phyloP scores from a whole-genome alignment of 306 rosid genomes.

The Lathyrus oleraceus region DNA sequence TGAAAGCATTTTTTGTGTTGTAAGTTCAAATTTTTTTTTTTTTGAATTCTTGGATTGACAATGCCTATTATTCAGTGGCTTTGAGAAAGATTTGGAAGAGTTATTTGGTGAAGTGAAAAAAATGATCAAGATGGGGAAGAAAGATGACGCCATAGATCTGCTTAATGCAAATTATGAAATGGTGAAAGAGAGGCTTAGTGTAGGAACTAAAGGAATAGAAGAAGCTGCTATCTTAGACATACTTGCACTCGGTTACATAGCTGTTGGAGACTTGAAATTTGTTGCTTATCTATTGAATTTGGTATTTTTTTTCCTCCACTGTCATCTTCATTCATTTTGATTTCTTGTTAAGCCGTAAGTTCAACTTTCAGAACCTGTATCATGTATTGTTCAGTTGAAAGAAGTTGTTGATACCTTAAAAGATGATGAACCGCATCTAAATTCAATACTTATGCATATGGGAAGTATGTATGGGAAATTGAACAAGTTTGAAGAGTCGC shows the following conservation, averaged over 20 bases:
- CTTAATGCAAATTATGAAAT: constrained; percentile 81
- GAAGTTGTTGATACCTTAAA: constrained; percentile 66
- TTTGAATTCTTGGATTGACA: constrained; percentile 29
- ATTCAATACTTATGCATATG: constrained; percentile 88
- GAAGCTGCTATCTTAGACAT: constrained; percentile 80
- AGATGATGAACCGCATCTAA: constrained; percentile 65
- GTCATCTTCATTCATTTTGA: constrained; percentile 30
- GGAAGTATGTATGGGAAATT: constrained; percentile 80
- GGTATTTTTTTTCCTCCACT: constrained; percentile 46
- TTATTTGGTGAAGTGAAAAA: constrained; percentile 75
- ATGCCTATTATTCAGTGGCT: constrained; percentile 39
- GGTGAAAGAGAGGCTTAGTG: constrained; percentile 69
- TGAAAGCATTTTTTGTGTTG: no score
- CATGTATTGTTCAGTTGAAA: constrained; percentile 58
- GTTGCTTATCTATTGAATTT: constrained; percentile 54
- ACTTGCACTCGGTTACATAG: constrained; percentile 76
- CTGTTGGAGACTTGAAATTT: constrained; percentile 67
- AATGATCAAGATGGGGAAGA: constrained; percentile 63
- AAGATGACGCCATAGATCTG: constrained; percentile 59
- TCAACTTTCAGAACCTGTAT: constrained; percentile 13
- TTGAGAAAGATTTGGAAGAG: constrained; percentile 74
- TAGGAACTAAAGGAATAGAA: constrained; percentile 68
- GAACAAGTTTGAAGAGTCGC: constrained; percentile 63
- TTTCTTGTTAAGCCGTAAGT: not conserved
- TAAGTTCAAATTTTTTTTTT: no score